Evolutionary conservation across 768 basidiomycete species (phyloP).

Genomic region (Suillus subluteus): DNA sequence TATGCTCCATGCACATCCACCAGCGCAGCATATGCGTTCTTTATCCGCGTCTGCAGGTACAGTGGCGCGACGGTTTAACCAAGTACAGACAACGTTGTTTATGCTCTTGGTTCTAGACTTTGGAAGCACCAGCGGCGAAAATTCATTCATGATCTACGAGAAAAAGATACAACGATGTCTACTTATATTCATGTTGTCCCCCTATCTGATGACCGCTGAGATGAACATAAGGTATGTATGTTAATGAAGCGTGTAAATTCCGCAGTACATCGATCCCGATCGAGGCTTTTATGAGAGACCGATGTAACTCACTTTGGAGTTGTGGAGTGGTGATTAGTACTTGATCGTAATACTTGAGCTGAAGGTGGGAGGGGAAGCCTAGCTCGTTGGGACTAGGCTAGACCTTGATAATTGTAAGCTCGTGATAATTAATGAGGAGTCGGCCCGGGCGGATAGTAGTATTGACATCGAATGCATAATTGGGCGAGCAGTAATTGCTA

Average conservation of each 20-base stretch:
- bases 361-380: neutral
- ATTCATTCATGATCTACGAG: neutral
- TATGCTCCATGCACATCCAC: neutral
- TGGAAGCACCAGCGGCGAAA: neutral
- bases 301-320: neutral
- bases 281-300: neutral
- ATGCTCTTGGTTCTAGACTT: neutral
- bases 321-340: neutral
- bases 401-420: neutral
- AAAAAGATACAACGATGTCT: neutral
- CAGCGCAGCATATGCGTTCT: neutral
- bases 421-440: neutral
- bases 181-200: neutral
- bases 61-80: neutral
- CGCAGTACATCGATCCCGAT: neutral
- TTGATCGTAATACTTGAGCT: neutral
- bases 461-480: neutral
- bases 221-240: neutral
- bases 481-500: neutral
- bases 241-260: neutral
- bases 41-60: neutral
- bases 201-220: constrained; percentile 2
- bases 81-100: neutral
- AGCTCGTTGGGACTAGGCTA: neutral
- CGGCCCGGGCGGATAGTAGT: neutral